Base-by-base conservation (phyloP, 2,329 filamentous ascomycete species). In the Talaromyces albobiverticillius region DNA sequence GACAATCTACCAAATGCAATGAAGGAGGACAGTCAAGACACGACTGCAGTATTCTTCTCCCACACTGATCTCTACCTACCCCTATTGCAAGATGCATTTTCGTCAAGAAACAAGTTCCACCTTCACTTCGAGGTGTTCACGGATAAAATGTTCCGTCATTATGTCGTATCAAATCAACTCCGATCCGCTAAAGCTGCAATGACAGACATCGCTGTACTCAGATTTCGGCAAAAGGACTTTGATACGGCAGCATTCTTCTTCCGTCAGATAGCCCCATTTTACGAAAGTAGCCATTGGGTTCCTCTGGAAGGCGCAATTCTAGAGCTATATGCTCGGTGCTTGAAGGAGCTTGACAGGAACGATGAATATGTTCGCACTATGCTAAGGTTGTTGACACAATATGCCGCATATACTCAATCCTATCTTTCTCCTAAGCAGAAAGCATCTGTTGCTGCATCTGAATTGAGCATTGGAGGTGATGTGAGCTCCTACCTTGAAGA, bases 181-280 rank as follows among this genome's bases (percentile, higher is more conserved):
- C 87, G 95, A 62, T 89, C 90, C 7, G 86, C 88, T 1, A 86
- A 95, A 61, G 82, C 85, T 18, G 85, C 86, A 57, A 83, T 92
- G 69, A 88, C 90, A 9, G 94, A 99, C 69, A 80, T 97, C 43
- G 94, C 91, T 1, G 82, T 94, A 4, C 76, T 96, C 48, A 92
- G 93, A 64, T 94, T 87, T 61, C 83, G 88, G 56, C 77, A 89
- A 3, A 81, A 82, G 20, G 89, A 97, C 60, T 92, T 86, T 65
- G 77, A 76, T 2, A 81, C 84, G 1, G 92, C 94, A 1, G 85
- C 88, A 0, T 81, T 81, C 0, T 92, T 89, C 64, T 94, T 99
- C 63, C 82, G 87, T 62, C 81, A 85, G 43, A 85, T 94, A 41
- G 87, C 89, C 0, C 86, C 87, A 0, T 88, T 89, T 58, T 96